Conservation (phyloP, 2,329 filamentous ascomycete species). For the Drechmeria coniospora region DNA sequence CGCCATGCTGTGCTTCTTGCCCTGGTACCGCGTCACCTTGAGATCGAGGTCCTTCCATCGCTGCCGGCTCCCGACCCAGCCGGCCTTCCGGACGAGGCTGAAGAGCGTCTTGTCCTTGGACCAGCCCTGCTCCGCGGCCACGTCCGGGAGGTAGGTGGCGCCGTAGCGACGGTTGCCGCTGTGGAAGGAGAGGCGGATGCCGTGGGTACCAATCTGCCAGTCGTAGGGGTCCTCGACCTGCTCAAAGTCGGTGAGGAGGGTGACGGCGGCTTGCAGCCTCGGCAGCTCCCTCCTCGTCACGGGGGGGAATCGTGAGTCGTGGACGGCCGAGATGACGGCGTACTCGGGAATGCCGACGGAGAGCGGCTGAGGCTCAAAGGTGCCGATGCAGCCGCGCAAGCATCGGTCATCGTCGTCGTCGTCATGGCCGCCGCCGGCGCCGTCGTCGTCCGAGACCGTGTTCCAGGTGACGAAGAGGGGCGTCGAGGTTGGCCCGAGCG, state of each 20-base stretch:
- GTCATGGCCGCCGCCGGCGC: too few relatives aligned
- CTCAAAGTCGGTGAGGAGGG: constrained; percentile 77
- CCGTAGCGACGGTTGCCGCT: constrained; percentile 59
- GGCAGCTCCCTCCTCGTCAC: constrained; percentile 39
- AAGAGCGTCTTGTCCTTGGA: constrained; percentile 80
- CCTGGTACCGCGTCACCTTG: constrained; percentile 73
- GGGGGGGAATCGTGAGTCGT: constrained; percentile 47
- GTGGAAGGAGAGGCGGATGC: constrained; percentile 74
- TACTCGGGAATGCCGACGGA: constrained; percentile 61
- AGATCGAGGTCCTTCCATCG: constrained; percentile 69
- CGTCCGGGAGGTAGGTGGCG: constrained; percentile 83
- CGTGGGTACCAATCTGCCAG: constrained; percentile 78
- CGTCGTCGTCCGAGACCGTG: constrained; percentile 30
- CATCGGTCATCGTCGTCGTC: too few relatives aligned
- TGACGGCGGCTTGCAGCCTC: constrained; percentile 50
- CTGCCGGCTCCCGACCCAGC: constrained; percentile 70
- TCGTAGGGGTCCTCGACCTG: constrained; percentile 57
- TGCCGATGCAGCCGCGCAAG: constrained; percentile 90
- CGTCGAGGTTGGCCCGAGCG: constrained; percentile 29
- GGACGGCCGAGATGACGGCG: constrained; percentile 60
- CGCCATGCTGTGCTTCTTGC: constrained; percentile 55
- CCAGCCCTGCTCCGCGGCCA: constrained; percentile 88
- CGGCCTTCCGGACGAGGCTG: constrained; percentile 86
- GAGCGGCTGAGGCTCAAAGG: constrained; percentile 67
- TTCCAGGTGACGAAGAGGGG: constrained; percentile 97